Evolutionary conservation across 2,329 filamentous ascomycete genomes (phyloP), one percentile per base, ranked within the genome.

Genomic region (Xylariales sp.): DNA sequence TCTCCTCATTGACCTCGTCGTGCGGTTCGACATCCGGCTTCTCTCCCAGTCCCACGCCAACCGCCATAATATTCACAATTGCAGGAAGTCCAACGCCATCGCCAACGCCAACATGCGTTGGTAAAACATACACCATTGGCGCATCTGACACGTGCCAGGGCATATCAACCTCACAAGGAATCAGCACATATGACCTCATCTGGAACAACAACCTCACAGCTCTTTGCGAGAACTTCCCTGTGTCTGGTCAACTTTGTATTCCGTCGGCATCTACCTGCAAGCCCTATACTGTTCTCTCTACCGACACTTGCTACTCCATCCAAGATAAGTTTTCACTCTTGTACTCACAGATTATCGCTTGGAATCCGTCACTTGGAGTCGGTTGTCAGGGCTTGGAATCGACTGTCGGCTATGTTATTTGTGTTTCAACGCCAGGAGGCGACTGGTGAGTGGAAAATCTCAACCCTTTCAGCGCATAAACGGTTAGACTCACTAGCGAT

Each of bases 151-250:
- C 58, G 48, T 61, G 58, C 39, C 58, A 61, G 46, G 8, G 34
- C 12, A 53, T 61, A 53, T 61, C 58, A 16, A 53, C 58, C 34
- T 61, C 58, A 8, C 58, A 61, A 53, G 48, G 45, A 53, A 61
- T 61, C 58, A 61, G 58, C 6, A 61, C 58, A 28, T 52, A 52
- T 53, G 58, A 61, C 6, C 46, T 61, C 48, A 53, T 61, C 14
- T 61, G 58, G 58, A 53, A 61, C 48, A 61, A 61, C 18, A 61
- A 61, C 6, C 58, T 61, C 48, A 61, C 58, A 52, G 5, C 48
- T 0, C 5, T 0, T 3, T 58, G 55, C 55, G 55, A 58, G 30
- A 58, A 58, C 41, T 58, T 58, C 41, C 55, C 55, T 5, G 32
- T 8, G 23, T 58, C 55, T 5, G 55, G 55, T 34, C 2, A 5